Evolutionary conservation across 148 eudicot species (phyloP), one percentile per base, ranked within the genome.

Genomic region (Arctostaphylos glauca): DNA sequence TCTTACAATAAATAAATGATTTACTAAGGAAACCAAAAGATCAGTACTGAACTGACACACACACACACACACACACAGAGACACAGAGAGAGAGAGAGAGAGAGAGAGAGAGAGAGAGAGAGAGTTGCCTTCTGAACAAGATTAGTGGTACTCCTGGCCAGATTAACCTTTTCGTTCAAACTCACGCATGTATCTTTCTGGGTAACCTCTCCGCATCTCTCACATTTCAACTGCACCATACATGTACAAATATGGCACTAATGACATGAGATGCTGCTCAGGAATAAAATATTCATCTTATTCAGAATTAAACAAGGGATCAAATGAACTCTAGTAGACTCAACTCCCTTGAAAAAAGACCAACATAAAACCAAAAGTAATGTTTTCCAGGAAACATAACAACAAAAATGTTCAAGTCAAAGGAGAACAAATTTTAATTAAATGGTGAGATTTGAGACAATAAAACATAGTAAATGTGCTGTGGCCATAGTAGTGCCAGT

Each of bases 171-270:
- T 56, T 93, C 99, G 78, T 83, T 87, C 90, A 96, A 89, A 59
- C 83, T 84, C 50, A 94, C 89, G 74, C 90, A 90, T 0, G 93
- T 89, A 89, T 94, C 97, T 79, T 94, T 96, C 75, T 84, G 82
- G 38, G 95, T 94, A 48, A 88, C 85, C 86, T 96, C 98, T 66
- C 98, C 97, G 81, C 99, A 96, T 43, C 89, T 89, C 76, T 91
- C 99, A 79, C 99, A 96, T 88, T 85, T 90, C 87, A 96, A 77
- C 99, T 96, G 77, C 83, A 81, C 18, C 53, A 78, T 10, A 44
- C 44, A 54, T 21, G 31, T 68, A 86, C 9, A 82, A 60, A 49
- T 50, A 64, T 56, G 0, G 48, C 47, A 5, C 31, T 60, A 70
- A 81, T 49, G 4, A 72, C 43, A 62, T 5, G 16, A 78, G 46